Evolutionary conservation across 2,329 filamentous ascomycete species (phyloP).

Genomic region (Colletotrichum sp.): DNA sequence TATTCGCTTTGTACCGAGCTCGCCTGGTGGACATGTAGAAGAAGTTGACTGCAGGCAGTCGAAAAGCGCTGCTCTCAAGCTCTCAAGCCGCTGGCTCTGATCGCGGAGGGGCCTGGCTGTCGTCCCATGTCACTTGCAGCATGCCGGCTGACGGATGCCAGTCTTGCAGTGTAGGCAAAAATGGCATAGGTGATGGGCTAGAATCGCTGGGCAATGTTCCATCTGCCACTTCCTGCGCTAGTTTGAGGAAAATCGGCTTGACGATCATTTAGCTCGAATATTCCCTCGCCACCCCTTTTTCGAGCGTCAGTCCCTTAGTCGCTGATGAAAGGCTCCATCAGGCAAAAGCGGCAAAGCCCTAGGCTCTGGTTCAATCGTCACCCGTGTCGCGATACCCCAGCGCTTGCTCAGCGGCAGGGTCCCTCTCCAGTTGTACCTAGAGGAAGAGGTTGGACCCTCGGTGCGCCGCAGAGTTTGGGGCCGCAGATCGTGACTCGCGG

Average conservation of each 20-base stretch:
- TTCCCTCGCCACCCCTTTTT: constrained; percentile 17
- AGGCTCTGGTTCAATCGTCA: not conserved
- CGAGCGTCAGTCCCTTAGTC: not conserved
- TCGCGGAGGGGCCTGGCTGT: constrained; percentile 2
- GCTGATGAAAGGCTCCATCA: not conserved
- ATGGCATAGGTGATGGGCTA: constrained; percentile 1
- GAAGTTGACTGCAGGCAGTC: not conserved
- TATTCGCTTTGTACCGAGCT: not conserved
- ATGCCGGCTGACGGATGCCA: constrained; percentile 14
- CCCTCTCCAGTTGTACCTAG: not conserved
- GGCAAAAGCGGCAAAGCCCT: constrained; percentile 20
- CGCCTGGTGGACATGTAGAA: not conserved
- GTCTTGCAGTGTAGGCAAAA: not conserved
- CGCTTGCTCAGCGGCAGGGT: not conserved
- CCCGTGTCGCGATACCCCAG: not conserved
- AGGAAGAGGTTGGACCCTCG: constrained; percentile 16
- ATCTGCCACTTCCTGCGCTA: constrained; percentile 10
- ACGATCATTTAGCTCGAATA: constrained; percentile 13
- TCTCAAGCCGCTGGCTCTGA: not conserved
- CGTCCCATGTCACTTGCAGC: constrained; percentile 20
- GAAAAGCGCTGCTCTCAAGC: not conserved
- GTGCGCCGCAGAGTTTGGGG: constrained; percentile 10
- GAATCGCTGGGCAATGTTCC: constrained; percentile 7
- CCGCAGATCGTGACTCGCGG: constrained; percentile 19
- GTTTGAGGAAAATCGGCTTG: constrained; percentile 7